Evolutionary conservation across 345 rosid species (phyloP).

Genomic region (Streptanthus diversifolius): DNA sequence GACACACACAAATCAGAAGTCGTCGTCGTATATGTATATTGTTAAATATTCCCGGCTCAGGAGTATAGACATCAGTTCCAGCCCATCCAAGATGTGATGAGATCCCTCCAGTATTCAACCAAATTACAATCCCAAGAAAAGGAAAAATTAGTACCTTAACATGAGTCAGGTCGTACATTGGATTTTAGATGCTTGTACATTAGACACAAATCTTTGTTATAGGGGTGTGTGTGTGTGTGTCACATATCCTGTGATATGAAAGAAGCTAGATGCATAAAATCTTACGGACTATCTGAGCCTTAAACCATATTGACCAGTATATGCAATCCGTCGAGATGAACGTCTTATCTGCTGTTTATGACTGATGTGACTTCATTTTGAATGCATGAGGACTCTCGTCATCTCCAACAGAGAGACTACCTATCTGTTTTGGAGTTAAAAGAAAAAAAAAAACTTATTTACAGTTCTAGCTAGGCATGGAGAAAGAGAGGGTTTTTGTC

Average conservation of each 20-base stretch:
- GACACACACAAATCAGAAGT: no score
- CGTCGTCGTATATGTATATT: no score
- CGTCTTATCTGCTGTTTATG: not conserved
- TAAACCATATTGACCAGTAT: not conserved
- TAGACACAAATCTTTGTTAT: not conserved
- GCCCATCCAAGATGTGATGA: no score
- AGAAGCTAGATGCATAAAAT: not conserved
- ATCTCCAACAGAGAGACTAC: not conserved
- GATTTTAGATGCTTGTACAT: not conserved
- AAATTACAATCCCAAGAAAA: no score
- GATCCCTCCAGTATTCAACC: no score
- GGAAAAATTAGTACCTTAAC: not conserved
- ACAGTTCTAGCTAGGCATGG: no score
- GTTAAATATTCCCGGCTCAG: no score
- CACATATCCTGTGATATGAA: not conserved
- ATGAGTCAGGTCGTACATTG: not conserved
- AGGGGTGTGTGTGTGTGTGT: not conserved
- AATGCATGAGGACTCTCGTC: not conserved
- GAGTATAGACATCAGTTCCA: no score
- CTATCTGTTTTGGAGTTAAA: not conserved
- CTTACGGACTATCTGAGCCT: not conserved
- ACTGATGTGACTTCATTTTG: not conserved
- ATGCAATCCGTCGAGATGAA: not conserved
- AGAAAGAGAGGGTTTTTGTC: no score
- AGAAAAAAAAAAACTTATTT: no score